Percentiles rank a stretch among this genome's conserved stretches.
phyloP scores from a whole-genome alignment of 306 rosid species.

The Rubus parviflorus region DNA sequence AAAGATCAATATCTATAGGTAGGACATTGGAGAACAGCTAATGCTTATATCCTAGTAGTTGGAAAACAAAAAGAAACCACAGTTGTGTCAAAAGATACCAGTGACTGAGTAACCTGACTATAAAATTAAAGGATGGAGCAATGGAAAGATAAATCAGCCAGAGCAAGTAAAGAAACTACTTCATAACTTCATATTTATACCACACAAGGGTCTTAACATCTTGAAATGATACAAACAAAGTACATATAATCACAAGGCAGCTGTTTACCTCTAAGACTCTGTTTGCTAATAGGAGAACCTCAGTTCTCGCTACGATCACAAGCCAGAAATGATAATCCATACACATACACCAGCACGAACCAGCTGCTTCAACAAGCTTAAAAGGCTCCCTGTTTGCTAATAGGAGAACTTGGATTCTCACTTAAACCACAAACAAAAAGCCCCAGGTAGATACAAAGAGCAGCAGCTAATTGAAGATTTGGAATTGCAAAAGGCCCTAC shows the following conservation, averaged over 20 bases:
- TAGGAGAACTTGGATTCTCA: slow-evolving; percentile 53
- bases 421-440: slow-evolving; percentile 40
- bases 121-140: no score
- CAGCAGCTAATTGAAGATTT: no score
- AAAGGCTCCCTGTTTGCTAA: slow-evolving; percentile 24
- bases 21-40: no score
- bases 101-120: not conserved
- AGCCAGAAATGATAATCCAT: slow-evolving; percentile 3
- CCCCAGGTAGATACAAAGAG: not conserved
- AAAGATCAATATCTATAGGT: not conserved
- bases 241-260: slow-evolving; percentile 25
- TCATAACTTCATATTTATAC: not conserved
- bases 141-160: not conserved
- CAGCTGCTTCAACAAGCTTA: slow-evolving; percentile 17
- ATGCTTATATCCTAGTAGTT: not conserved
- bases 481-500: no score
- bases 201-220: slow-evolving; percentile 17
- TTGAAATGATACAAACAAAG: slow-evolving; percentile 28
- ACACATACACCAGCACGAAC: not conserved
- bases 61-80: not conserved
- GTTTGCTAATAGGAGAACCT: slow-evolving; percentile 38
- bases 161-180: not conserved
- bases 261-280: slow-evolving; percentile 14
- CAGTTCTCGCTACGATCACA: slow-evolving; percentile 12
- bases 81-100: not conserved